These are phyloP conservation scores for Glycine tomentella DNA, from an alignment of 306 rosid species.

Conservation along the genomic window DNA sequence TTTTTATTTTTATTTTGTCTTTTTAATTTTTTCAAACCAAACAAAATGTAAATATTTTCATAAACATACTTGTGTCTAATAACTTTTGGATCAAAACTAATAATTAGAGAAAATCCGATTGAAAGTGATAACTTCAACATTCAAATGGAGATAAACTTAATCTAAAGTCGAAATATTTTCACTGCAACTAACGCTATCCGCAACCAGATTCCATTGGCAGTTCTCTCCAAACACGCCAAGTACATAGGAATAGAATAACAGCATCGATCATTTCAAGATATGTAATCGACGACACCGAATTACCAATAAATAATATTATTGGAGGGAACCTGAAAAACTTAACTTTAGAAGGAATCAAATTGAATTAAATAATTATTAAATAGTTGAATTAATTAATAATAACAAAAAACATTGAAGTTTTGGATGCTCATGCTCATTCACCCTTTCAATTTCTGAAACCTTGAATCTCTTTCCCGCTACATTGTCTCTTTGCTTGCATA, in stretches of 20 bases:
- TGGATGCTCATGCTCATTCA: not conserved
- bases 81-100: not conserved
- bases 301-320: not conserved
- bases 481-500: conserved; percentile 36
- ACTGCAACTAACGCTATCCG: not conserved
- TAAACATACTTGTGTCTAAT: not conserved
- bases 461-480: conserved; percentile 11
- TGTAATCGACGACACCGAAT: not conserved
- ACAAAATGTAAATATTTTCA: not conserved
- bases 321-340: not conserved
- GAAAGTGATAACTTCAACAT: not conserved
- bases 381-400: too few relatives aligned
- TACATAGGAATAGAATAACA: conserved; percentile 22
- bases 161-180: not conserved
- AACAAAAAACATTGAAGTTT: not conserved
- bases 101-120: not conserved
- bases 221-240: conserved; percentile 56
- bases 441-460: conserved; percentile 42
- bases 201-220: not conserved
- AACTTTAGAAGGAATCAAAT: not conserved
- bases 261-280: not conserved
- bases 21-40: too few relatives aligned
- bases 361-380: not conserved
- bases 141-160: not conserved
- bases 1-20: too few relatives aligned